Conservation (phyloP, 2,329 filamentous ascomycete species). For the Epichloe scottii region DNA sequence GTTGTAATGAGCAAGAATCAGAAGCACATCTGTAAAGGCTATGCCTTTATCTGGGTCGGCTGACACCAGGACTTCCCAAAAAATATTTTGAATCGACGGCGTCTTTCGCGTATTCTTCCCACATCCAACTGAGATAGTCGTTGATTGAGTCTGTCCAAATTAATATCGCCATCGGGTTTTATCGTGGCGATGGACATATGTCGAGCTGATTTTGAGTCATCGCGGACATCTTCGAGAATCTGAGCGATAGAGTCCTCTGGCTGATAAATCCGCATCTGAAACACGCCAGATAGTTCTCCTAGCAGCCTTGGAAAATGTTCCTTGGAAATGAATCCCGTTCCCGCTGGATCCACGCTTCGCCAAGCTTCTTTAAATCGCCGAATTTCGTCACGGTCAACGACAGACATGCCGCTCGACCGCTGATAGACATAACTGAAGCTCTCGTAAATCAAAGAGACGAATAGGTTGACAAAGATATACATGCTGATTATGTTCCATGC, state of each 20-base stretch:
- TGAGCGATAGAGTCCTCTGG: constrained; percentile 76
- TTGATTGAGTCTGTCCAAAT: constrained; percentile 62
- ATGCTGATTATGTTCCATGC: constrained; percentile 99
- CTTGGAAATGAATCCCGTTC: constrained; percentile 81
- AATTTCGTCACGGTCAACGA: constrained; percentile 86
- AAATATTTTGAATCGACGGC: constrained; percentile 81
- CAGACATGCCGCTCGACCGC: constrained; percentile 80
- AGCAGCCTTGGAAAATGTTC: constrained; percentile 80
- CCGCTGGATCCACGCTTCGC: constrained; percentile 87
- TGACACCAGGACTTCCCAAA: constrained; percentile 94
- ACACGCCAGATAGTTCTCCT: constrained; percentile 85
- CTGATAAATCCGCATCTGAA: constrained; percentile 94
- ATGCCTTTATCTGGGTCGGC: constrained; percentile 84
- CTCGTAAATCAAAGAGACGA: constrained; percentile 97
- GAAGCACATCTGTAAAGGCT: constrained; percentile 79
- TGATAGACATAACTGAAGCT: constrained; percentile 99
- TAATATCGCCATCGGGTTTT: constrained; percentile 46
- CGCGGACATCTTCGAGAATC: constrained; percentile 73
- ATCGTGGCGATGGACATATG: constrained; percentile 42
- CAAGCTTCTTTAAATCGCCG: constrained; percentile 96
- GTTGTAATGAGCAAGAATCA: constrained; percentile 97
- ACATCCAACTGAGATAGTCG: constrained; percentile 65
- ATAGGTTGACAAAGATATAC: constrained; percentile 98
- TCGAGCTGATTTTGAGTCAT: constrained; percentile 38
- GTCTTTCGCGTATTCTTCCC: constrained; percentile 57